These are phyloP conservation scores for Kuraishia ogatae DNA, from an alignment of 805 yeast genomes.

Conservation along the genomic window DNA sequence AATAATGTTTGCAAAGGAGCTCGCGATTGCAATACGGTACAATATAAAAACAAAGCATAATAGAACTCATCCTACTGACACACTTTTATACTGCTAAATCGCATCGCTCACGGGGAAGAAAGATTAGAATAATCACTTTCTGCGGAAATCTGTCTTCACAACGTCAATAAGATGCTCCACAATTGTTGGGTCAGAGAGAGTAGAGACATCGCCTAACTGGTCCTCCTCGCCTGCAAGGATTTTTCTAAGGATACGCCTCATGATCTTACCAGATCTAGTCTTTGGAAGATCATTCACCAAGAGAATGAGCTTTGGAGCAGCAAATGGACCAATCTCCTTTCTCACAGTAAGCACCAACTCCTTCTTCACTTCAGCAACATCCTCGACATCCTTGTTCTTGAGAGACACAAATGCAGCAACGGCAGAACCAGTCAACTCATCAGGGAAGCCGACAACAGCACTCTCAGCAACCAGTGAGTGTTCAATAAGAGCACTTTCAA, in stretches of 20 bases:
- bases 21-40: too few relatives aligned
- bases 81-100: background rate
- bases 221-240: slow-evolving; percentile 69
- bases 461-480: slow-evolving; percentile 64
- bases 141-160: slow-evolving; percentile 22
- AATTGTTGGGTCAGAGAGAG: slow-evolving; percentile 68
- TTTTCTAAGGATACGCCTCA: slow-evolving; percentile 81
- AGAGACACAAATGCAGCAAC: slow-evolving; percentile 76
- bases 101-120: background rate
- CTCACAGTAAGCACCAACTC: slow-evolving; percentile 64
- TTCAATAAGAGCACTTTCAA: slow-evolving; percentile 75
- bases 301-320: slow-evolving; percentile 71
- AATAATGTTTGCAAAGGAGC: too few relatives aligned
- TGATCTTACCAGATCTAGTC: slow-evolving; percentile 81
- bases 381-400: slow-evolving; percentile 36
- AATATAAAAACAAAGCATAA: too few relatives aligned
- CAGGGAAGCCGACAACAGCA: slow-evolving; percentile 79
- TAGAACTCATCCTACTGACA: background rate
- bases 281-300: slow-evolving; percentile 74
- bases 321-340: slow-evolving; percentile 78
- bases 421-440: slow-evolving; percentile 82
- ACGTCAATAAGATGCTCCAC: slow-evolving; percentile 57
- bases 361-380: slow-evolving; percentile 45
- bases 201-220: slow-evolving; percentile 72
- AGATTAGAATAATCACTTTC: background rate